These are phyloP conservation scores for Stromatinia cepivora DNA, from an alignment of 2,329 filamentous ascomycete genomes.

Conservation along the genomic window DNA sequence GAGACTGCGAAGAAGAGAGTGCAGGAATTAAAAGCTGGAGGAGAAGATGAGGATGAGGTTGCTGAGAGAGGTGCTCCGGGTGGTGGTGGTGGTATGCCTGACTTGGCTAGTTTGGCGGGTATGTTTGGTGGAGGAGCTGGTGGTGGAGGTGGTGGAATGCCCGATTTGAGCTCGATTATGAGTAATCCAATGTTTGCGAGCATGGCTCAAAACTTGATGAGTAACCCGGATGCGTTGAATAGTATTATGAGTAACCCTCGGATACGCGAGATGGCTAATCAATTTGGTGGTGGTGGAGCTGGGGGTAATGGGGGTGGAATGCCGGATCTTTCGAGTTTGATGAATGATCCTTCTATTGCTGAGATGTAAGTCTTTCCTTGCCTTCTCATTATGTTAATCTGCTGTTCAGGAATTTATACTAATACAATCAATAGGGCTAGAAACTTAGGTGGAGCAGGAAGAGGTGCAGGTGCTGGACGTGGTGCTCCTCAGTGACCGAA, in stretches of 20 bases:
- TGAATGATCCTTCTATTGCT: constrained; percentile 89
- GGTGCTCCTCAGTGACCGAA: constrained; percentile 13
- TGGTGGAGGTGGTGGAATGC: constrained; percentile 74
- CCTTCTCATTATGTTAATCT: neutral
- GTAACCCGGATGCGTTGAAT: constrained; percentile 87
- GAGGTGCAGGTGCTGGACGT: constrained; percentile 21
- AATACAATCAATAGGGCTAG: constrained; percentile 17
- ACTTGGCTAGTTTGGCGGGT: constrained; percentile 67
- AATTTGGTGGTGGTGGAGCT: constrained; percentile 62
- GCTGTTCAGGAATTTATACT: neutral
- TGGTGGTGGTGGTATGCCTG: constrained; percentile 65
- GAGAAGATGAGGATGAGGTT: constrained; percentile 49
- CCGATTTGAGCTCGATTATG: constrained; percentile 85
- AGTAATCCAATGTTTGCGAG: constrained; percentile 96
- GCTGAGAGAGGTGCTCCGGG: constrained; percentile 51
- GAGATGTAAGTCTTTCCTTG: constrained; percentile 72
- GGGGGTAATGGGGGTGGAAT: constrained; percentile 67
- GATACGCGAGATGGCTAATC: constrained; percentile 81
- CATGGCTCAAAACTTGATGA: constrained; percentile 98
- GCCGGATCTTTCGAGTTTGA: constrained; percentile 81
- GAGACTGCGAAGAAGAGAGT: constrained; percentile 90
- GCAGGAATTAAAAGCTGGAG: constrained; percentile 68
- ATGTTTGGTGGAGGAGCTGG: constrained; percentile 63
- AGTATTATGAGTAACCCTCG: constrained; percentile 94
- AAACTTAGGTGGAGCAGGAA: constrained; percentile 21